Conservation (phyloP, 805 yeast species). For the Ogataea ganodermae region DNA sequence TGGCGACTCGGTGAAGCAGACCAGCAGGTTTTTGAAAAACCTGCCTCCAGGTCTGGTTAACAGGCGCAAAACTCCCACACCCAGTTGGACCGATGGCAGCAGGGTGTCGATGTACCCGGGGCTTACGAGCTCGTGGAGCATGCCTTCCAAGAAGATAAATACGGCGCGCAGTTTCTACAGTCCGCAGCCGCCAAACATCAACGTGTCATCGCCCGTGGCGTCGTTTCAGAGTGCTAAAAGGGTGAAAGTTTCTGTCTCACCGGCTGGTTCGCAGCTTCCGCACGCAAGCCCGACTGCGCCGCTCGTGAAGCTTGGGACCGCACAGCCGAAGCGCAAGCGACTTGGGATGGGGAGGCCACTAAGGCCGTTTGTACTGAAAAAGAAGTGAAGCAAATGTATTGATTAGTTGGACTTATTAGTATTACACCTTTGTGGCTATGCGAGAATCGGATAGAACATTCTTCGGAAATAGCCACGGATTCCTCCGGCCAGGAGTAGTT, state of each 20-base stretch:
- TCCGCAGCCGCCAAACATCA: neutral
- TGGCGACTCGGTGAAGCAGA: slow-evolving; percentile 12
- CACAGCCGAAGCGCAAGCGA: slow-evolving; percentile 18
- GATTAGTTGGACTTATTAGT: neutral
- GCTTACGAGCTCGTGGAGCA: neutral
- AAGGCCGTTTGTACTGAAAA: slow-evolving; percentile 19
- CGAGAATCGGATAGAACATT: slow-evolving; percentile 27
- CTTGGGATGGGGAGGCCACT: slow-evolving; percentile 33
- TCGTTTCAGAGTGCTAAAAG: neutral
- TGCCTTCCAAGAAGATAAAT: neutral
- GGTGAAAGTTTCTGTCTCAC: slow-evolving; percentile 5
- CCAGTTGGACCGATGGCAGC: neutral
- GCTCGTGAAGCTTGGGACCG: slow-evolving; percentile 4
- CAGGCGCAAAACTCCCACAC: neutral
- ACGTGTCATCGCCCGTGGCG: neutral
- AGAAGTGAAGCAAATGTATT: slow-evolving; percentile 3
- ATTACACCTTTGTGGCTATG: slow-evolving; percentile 10
- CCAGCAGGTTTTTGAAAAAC: slow-evolving; percentile 14
- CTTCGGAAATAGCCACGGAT: slow-evolving; percentile 24
- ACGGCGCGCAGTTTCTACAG: neutral
- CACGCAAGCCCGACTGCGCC: neutral
- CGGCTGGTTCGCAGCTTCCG: neutral
- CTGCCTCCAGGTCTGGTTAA: slow-evolving; percentile 11
- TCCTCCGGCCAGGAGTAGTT: slow-evolving; percentile 18
- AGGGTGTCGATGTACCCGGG: neutral